Conservation (phyloP, 2,329 filamentous ascomycete species). For the Beauveria pseudobassiana region DNA sequence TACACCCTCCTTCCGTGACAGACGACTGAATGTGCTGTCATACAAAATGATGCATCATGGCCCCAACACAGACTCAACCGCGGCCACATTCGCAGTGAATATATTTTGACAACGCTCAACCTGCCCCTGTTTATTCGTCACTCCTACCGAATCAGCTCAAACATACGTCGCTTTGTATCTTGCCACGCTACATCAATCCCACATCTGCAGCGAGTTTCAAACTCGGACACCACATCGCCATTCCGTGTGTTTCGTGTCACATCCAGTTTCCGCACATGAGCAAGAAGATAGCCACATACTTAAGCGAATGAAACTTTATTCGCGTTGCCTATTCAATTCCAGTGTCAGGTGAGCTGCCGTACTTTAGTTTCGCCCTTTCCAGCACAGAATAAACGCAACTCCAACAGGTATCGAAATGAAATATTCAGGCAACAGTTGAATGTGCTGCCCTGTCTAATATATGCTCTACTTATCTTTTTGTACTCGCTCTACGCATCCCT, state of each 20-base stretch:
- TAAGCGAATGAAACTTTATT: too few species aligned
- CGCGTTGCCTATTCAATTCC: background rate
- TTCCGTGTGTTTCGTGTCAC: background rate
- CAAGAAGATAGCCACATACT: background rate
- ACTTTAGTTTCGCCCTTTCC: background rate
- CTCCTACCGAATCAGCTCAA: background rate
- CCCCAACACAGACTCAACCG: too few species aligned
- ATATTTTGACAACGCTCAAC: too few species aligned
- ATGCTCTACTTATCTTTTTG: background rate
- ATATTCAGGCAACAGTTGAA: background rate
- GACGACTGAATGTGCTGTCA: too few species aligned
- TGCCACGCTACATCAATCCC: background rate
- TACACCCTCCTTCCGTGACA: too few species aligned
- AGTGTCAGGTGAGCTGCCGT: background rate
- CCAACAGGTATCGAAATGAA: constrained; percentile 3
- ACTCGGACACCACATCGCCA: background rate
- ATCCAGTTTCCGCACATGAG: background rate
- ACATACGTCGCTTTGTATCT: background rate
- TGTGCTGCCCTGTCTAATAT: constrained; percentile 1
- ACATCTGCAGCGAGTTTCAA: background rate
- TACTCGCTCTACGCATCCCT: background rate
- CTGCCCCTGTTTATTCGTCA: too few species aligned
- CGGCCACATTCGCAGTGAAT: too few species aligned
- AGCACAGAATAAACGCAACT: background rate
- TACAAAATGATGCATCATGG: too few species aligned